Conservation (phyloP, 2,329 filamentous ascomycete species). For the Fonsecaea multimorphosa region DNA sequence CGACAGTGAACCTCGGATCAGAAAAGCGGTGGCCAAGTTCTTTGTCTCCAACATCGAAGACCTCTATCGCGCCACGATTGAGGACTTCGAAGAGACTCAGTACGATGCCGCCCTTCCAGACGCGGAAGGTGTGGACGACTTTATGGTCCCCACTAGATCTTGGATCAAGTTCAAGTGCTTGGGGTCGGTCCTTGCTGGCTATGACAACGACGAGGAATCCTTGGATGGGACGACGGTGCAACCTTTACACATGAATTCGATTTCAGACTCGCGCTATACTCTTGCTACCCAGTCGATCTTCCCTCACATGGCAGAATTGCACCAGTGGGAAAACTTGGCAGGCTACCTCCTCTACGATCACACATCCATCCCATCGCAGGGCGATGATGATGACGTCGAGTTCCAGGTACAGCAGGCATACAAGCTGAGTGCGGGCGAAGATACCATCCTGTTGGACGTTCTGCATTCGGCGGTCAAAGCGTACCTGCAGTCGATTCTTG, state of each 20-base stretch:
- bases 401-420: slow-evolving; percentile 71
- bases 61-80: slow-evolving; percentile 76
- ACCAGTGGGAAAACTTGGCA: slow-evolving; percentile 85
- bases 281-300: slow-evolving; percentile 86
- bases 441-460: slow-evolving; percentile 84
- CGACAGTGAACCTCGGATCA: slow-evolving; percentile 80
- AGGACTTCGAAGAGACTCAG: slow-evolving; percentile 83
- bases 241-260: slow-evolving; percentile 46
- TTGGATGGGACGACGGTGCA: slow-evolving; percentile 46
- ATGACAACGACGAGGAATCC: slow-evolving; percentile 71
- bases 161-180: slow-evolving; percentile 95
- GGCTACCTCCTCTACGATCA: slow-evolving; percentile 94
- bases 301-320: slow-evolving; percentile 78
- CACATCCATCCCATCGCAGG: slow-evolving; percentile 64
- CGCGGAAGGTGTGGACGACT: slow-evolving; percentile 73
- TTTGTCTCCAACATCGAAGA: slow-evolving; percentile 88
- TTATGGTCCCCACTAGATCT: slow-evolving; percentile 74
- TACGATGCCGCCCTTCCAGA: slow-evolving; percentile 74
- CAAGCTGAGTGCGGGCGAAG: slow-evolving; percentile 76
- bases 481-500: slow-evolving; percentile 69
- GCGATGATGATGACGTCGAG: slow-evolving; percentile 65
- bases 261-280: slow-evolving; percentile 76
- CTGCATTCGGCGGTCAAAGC: slow-evolving; percentile 81
- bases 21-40: slow-evolving; percentile 87
- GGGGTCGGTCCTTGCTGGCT: slow-evolving; percentile 79